These are phyloP conservation scores for Dacryopinax spathularia DNA, from an alignment of 768 basidiomycete genomes.

Conservation along the genomic window DNA sequence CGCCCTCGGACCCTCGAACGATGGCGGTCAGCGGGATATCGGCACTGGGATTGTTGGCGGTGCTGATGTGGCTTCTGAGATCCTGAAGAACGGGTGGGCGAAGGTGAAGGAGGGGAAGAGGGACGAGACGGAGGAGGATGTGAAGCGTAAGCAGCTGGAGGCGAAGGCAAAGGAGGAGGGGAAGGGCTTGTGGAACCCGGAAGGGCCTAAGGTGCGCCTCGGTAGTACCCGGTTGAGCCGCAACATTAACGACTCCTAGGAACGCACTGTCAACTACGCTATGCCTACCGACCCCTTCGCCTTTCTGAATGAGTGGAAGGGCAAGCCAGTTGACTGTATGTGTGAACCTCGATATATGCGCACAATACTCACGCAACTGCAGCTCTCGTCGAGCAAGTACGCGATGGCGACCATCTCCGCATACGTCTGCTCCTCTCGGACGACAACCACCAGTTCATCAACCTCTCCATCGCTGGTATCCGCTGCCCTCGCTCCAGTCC, in stretches of 20 bases:
- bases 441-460: conserved; percentile 79
- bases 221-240: neutral
- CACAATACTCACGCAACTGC: neutral
- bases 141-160: conserved; percentile 57
- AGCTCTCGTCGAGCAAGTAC: conserved; percentile 89
- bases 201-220: conserved; percentile 48
- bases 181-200: conserved; percentile 76
- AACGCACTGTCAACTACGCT: conserved; percentile 57
- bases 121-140: conserved; percentile 67
- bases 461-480: conserved; percentile 71
- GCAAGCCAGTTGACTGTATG: conserved; percentile 74
- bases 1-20: conserved; percentile 48
- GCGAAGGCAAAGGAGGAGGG: conserved; percentile 57
- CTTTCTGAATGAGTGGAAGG: conserved; percentile 84
- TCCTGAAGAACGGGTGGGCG: conserved; percentile 85
- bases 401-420: conserved; percentile 82
- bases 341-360: neutral
- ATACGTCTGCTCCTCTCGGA: conserved; percentile 78
- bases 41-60: conserved; percentile 62
- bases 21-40: conserved; percentile 65
- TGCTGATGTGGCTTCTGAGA: conserved; percentile 54
- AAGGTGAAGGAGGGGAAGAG: conserved; percentile 79
- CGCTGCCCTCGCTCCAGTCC: conserved; percentile 55
- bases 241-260: conserved; percentile 27
- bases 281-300: conserved; percentile 85